Evolutionary conservation across 495 filamentous ascomycete species (phyloP), one percentile per base, ranked within the genome.

Genomic region (Penicillium salamii): DNA sequence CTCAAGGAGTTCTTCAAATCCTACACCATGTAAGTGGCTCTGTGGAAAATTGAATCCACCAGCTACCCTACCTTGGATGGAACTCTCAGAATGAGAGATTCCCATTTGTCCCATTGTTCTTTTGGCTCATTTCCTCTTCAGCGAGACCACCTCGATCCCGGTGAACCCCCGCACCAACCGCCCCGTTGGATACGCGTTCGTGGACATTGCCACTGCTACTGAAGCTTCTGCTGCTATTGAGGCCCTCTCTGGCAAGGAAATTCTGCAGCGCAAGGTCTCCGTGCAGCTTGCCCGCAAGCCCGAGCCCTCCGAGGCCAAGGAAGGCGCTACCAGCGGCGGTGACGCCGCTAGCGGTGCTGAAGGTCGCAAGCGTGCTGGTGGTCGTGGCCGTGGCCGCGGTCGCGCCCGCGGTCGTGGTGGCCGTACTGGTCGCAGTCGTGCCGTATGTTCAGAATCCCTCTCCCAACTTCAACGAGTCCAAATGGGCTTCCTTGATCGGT

Each of bases 221-320:
- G 95, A 99, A 75, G 93, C 93, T 48, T 88, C 95, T 69, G 87
- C 89, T 66, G 93, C 93, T 59, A 97, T 99, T 60, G 77, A 78
- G 59, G 88, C 93, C 69, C 87, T 99, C 39, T 97, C 92, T 52
- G 91, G 93, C 64, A 91, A 97, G 75, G 89, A 92, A 72, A 90
- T 99, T 61, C 83, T 96, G 33, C 88, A 96, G 68, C 90, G 93
- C 67, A 97, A 97, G 84, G 93, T 99, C 57, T 97, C 91, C 6
- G 95, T 99, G 45, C 93, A 99, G 78, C 85, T 96, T 53, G 93
- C 93, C 59, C 91, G 91, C 72, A 97, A 96, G 83, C 93, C 93
- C 34, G 92, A 97, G 76, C 77, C 88, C 37, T 80, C 84, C 57
- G 84, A 80, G 61, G 84, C 87, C 65, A 90, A 87, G 81, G 88